Evolutionary conservation across 805 yeast species (phyloP), one percentile per base, ranked within the genome.

Genomic region (Candida corydali): DNA sequence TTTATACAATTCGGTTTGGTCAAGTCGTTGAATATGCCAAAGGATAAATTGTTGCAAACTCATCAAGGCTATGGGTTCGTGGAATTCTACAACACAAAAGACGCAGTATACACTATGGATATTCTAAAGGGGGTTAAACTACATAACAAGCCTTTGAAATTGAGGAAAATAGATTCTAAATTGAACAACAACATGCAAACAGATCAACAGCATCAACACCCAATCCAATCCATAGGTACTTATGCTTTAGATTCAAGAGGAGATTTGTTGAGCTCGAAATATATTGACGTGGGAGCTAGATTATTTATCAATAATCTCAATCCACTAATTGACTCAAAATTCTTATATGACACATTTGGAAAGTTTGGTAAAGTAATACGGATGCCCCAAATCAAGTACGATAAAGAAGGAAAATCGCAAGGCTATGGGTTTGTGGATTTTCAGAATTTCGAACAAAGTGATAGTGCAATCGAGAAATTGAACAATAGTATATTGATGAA

Each of bases 1-100:
- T 80, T 88, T 55, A 57, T 85, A 5, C 98, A 93, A 56, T 80
- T 86, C 28, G 88, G 91, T 0, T 95, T 96, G 0, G 73, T 91
- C 2, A 66, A 65, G 26, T 68, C 75, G 20, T 71, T 93, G 4
- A 73, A 81, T 42, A 65, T 93, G 44, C 97, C 97, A 5, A 80
- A 78, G 50, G 96, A 88, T 52, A 72, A 86, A 43, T 68, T 88
- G 3, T 59, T 77, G 19, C 76, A 75, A 41, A 64, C 73, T 1
- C 88, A 84, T 50, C 94, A 83, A 50, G 97, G 97, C 4, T 91
- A 69, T 62, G 97, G 95, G 8, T 91, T 93, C 60, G 82, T 84
- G 1, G 93, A 86, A 52, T 81, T 84, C 50, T 59, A 64, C 34
- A 63, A 68, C 11, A 59, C 62, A 2, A 65, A 60, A 14, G 96